Evolutionary conservation across 2,329 filamentous ascomycete species (phyloP).

Genomic region (Elsinoe arachidis): DNA sequence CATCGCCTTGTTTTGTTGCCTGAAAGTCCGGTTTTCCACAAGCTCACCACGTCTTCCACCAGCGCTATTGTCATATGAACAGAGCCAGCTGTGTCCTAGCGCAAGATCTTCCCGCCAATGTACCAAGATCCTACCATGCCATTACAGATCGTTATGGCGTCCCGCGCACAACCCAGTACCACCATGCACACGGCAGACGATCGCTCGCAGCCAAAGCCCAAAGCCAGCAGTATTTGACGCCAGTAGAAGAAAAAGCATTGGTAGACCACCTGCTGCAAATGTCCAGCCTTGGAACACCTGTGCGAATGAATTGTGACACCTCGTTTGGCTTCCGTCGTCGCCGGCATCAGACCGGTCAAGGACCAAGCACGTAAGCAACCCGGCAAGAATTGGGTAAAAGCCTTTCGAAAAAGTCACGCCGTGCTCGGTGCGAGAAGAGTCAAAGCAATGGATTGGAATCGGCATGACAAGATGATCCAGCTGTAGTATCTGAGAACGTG

Average conservation of each 20-base stretch:
- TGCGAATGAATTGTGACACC: constrained; percentile 18
- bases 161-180: too few species aligned
- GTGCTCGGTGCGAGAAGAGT: constrained; percentile 22
- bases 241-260: constrained; percentile 15
- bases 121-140: too few species aligned
- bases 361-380: constrained; percentile 15
- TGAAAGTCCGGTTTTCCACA: too few species aligned
- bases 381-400: constrained; percentile 18
- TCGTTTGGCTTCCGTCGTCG: constrained; percentile 14
- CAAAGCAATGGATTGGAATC: constrained; percentile 23
- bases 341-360: constrained; percentile 12
- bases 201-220: too few species aligned
- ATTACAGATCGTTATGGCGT: too few species aligned
- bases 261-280: constrained; percentile 15
- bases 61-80: too few species aligned
- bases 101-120: too few species aligned
- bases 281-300: constrained; percentile 15
- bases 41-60: too few species aligned
- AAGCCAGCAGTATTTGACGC: constrained; percentile 17
- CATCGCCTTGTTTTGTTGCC: too few species aligned
- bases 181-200: constrained; percentile 17
- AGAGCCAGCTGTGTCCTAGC: too few species aligned
- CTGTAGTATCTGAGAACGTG: constrained; percentile 24
- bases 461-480: constrained; percentile 21
- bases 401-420: constrained; percentile 21